Base-by-base conservation (phyloP, 2,329 filamentous ascomycete species). In the Didymella segeticola region DNA sequence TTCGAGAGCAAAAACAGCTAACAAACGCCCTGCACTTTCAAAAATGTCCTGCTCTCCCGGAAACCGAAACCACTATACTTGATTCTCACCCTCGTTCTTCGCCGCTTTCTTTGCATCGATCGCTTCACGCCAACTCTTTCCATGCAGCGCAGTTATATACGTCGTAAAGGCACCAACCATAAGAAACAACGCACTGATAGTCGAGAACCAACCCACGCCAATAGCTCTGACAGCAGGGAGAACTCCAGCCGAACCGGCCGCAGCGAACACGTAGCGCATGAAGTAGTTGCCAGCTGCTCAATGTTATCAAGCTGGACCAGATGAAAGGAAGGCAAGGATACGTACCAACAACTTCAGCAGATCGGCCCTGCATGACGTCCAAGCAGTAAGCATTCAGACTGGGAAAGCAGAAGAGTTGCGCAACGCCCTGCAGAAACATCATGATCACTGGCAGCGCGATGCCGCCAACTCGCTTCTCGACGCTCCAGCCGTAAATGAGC, bases 121-220 rank as follows among this genome's bases (percentile, higher is more conserved):
- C n/a, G 61, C 63, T 9, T 83, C 79, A 10, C 84, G 74, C 83
- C 83, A 85, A 10, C 63, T 53, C 53, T 76, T 74, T 0, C 84
- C 84, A 65, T 79, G 83, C 9, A 77, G 49, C 3, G 82, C 79
- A 1, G 79, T 81, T 2, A 79, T 70, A 74, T 78, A 81, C 0
- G 82, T 75, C 7, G 75, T 75, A 0, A 67, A 63, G 0, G 83
- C 77, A 14, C 78, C 74, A 3, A 74, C 61, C 1, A 84, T 67
- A 42, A 89, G 66, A 55, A 89, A 88, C 1, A 74, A 49, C 0
- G 86, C 83, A 42, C 81, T 85, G 52, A 92, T 87, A 1, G 89
- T 92, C 38, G 83, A 87, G 70, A 92, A 93, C 89, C 89, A 93
- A 0, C 90, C 91, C 0, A 93, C 86, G 3, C 91, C 90, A 48